Evolutionary conservation across 177 flowering plant genomes (phyloP).

Genomic region (Tripterygium wilfordii): DNA sequence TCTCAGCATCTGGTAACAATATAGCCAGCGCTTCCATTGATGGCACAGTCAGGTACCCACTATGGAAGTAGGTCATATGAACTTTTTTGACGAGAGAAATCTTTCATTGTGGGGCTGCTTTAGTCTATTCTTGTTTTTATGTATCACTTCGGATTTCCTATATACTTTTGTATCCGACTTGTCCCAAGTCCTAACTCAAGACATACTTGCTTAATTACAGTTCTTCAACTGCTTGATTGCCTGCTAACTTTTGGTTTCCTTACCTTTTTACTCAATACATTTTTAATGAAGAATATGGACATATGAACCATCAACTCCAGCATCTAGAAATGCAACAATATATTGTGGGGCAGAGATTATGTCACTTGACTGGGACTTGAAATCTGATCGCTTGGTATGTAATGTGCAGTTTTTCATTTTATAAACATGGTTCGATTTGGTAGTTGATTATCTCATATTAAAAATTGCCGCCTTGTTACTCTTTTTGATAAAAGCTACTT

Average conservation of each 20-base stretch:
- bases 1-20: conserved; percentile 89
- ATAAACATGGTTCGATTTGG: conserved; percentile 3
- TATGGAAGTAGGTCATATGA: conserved; percentile 2
- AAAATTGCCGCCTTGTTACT: conserved; percentile 14
- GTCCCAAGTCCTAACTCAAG: too few species aligned
- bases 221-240: conserved; percentile 2
- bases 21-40: conserved; percentile 96
- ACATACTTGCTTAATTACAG: background rate
- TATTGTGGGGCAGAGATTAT: conserved; percentile 91
- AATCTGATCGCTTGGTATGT: conserved; percentile 89
- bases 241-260: conserved; percentile 5
- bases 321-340: conserved; percentile 93
- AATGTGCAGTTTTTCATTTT: background rate
- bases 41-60: conserved; percentile 87
- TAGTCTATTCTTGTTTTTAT: background rate
- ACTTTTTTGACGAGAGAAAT: too few species aligned
- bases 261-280: conserved; percentile 2
- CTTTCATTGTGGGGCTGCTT: conserved; percentile 1
- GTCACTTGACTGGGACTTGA: conserved; percentile 98
- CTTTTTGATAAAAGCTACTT: conserved; percentile 67
- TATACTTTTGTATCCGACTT: too few species aligned
- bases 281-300: conserved; percentile 82
- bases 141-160: too few species aligned
- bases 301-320: conserved; percentile 71
- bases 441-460: background rate